Conservation (phyloP, 2,329 filamentous ascomycete genomes). For the Albifimbria verrucaria region DNA sequence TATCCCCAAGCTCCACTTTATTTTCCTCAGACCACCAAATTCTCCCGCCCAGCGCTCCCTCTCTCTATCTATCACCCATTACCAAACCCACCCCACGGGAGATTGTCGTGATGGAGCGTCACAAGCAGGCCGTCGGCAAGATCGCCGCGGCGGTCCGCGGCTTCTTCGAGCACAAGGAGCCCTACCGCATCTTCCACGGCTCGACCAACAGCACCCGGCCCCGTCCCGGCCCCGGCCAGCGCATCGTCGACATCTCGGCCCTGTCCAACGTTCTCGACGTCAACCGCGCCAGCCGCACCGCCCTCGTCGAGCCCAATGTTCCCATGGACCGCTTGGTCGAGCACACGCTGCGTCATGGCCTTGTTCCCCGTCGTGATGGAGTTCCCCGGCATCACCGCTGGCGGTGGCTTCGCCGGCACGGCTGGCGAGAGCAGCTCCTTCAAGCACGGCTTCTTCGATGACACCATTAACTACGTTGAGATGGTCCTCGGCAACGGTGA, state of each 20-base stretch:
- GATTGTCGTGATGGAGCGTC: slow-evolving; percentile 43
- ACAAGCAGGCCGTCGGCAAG: slow-evolving; percentile 43
- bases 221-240: slow-evolving; percentile 25
- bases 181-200: slow-evolving; percentile 75
- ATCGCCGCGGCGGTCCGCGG: slow-evolving; percentile 45
- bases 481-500: slow-evolving; percentile 67
- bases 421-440: slow-evolving; percentile 70
- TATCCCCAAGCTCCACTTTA: background rate
- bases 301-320: slow-evolving; percentile 72
- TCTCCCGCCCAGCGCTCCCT: slow-evolving; percentile 2
- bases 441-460: slow-evolving; percentile 68
- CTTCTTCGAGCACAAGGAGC: slow-evolving; percentile 45
- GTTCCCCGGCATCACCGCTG: slow-evolving; percentile 72
- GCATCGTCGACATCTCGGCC: slow-evolving; percentile 59
- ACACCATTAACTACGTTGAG: slow-evolving; percentile 60
- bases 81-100: slow-evolving; percentile 1
- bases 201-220: slow-evolving; percentile 72
- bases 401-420: slow-evolving; percentile 68
- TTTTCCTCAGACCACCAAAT: background rate
- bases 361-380: slow-evolving; percentile 74
- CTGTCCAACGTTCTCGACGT: slow-evolving; percentile 64
- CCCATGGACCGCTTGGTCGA: slow-evolving; percentile 70
- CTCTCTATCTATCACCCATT: background rate
- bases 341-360: slow-evolving; percentile 59
- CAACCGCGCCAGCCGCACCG: slow-evolving; percentile 51